Base-by-base conservation (phyloP, 2,329 filamentous ascomycete genomes). In the Beauveria caledonica region DNA sequence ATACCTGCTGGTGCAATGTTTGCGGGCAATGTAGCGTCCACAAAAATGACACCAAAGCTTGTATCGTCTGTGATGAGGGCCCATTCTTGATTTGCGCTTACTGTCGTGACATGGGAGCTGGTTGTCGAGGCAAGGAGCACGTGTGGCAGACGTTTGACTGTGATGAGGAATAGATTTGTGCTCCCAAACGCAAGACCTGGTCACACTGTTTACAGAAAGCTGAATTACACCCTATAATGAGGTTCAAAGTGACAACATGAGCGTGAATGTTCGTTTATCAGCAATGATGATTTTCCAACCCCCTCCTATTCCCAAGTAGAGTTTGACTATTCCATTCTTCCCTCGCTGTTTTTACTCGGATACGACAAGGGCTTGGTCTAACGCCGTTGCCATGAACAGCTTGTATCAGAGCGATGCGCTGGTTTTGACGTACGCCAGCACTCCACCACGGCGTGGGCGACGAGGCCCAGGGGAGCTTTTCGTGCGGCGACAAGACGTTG, bases 81-180 rank as follows among this genome's bases (percentile, higher is more conserved):
- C 57, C 58, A n/a, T 64, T 64, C 29, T 44, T 64, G 10, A 50
- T 62, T 11, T 66, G 64, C 9, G 46, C 21, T 0, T 59, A 61
- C 23, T 66, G 63, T 29, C 29, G 59, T 3, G 51, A 54, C 0
- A 7, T 23, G 13, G 48, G 27, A 1, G 57, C 57, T 3, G 7
- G 7, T 5, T 59, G 57, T 11, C 36, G 57, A n/a, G 57, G 57
- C 6, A 59, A n/a, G 9, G 57, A 53, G 8, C 57, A 59, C 10
- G 3, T 29, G 39, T 59, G 48, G 48, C 23, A 52, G 19, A 5
- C n/a, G 1, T 59, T 45, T 36, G 25, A 9, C 3, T 52, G 48
- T 17, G 25, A 59, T 6, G 57, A 27, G 17, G 25, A 36, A 8
- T 59, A 52, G 27, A 25, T 36, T 15, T 1, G 33, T 36, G 33